phyloP scores from a whole-genome alignment of 257 asterid species.

The Agastache rugosa region DNA sequence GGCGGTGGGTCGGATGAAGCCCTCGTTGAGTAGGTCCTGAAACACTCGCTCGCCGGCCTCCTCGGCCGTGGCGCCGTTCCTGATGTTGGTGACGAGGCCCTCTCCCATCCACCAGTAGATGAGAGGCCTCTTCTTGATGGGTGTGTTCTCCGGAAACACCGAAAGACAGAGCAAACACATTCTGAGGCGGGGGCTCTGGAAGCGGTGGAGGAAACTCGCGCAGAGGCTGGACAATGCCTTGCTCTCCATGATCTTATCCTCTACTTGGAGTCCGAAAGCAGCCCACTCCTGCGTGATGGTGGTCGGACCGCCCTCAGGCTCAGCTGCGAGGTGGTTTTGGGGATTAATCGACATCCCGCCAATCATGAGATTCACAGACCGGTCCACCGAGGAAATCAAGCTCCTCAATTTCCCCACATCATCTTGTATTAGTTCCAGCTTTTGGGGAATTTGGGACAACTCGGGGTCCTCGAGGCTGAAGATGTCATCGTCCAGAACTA shows the following conservation, averaged over 20 bases:
- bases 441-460: neutral
- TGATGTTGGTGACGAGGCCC: neutral
- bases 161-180: conserved; percentile 26
- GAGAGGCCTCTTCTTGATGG: conserved; percentile 8
- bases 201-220: neutral
- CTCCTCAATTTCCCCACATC: neutral
- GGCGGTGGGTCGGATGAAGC: conserved; percentile 13
- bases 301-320: too few species aligned
- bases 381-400: neutral
- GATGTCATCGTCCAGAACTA: neutral
- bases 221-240: neutral
- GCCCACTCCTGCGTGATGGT: neutral
- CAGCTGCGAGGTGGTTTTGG: too few species aligned
- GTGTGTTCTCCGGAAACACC: neutral
- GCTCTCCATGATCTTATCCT: neutral
- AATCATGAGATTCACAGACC: neutral
- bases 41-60: conserved; percentile 6
- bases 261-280: neutral
- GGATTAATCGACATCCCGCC: neutral
- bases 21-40: neutral
- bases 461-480: neutral
- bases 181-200: neutral
- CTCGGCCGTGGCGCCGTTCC: neutral
- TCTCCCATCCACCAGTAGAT: conserved; percentile 35
- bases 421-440: neutral